Percentiles rank a stretch among this genome's conserved stretches.
These are phyloP conservation scores for Candida sp. DNA, from an alignment of 1,139 yeast species.

Conservation along the genomic window DNA sequence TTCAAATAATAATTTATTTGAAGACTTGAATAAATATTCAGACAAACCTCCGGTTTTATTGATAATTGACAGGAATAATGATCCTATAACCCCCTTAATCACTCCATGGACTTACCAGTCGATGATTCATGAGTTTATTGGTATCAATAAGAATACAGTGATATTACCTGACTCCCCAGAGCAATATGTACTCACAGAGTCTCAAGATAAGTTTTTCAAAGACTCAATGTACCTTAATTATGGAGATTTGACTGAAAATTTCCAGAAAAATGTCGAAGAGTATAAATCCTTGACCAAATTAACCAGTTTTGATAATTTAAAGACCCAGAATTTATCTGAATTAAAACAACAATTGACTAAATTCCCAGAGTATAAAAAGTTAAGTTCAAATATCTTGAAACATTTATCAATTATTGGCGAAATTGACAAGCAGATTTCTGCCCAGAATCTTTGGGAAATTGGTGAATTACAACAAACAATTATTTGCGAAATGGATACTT, in stretches of 20 bases:
- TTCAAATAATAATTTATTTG: slow-evolving; percentile 61
- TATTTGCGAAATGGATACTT: slow-evolving; percentile 54
- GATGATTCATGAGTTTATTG: slow-evolving; percentile 92
- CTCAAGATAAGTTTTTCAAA: slow-evolving; percentile 70
- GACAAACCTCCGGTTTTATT: slow-evolving; percentile 76
- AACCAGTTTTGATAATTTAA: slow-evolving; percentile 52
- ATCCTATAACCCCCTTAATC: slow-evolving; percentile 88
- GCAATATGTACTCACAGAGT: slow-evolving; percentile 28
- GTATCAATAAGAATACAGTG: slow-evolving; percentile 78
- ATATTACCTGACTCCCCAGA: slow-evolving; percentile 39
- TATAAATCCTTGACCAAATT: slow-evolving; percentile 81
- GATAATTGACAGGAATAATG: slow-evolving; percentile 81
- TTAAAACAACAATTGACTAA: slow-evolving; percentile 88
- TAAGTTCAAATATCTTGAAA: slow-evolving; percentile 87
- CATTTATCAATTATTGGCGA: slow-evolving; percentile 91
- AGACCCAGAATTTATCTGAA: slow-evolving; percentile 72
- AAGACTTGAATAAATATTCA: slow-evolving; percentile 47
- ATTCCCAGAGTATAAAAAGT: slow-evolving; percentile 87
- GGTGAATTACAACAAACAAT: slow-evolving; percentile 89
- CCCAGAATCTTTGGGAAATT: slow-evolving; percentile 70
- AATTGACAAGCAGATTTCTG: slow-evolving; percentile 65
- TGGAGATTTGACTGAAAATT: slow-evolving; percentile 90
- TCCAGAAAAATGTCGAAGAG: slow-evolving; percentile 79
- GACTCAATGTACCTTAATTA: slow-evolving; percentile 86
- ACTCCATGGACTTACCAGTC: slow-evolving; percentile 99